Evolutionary conservation across 192 early-diverging fungal genomes (phyloP).

Genomic region (Spizellomyces punctatus): DNA sequence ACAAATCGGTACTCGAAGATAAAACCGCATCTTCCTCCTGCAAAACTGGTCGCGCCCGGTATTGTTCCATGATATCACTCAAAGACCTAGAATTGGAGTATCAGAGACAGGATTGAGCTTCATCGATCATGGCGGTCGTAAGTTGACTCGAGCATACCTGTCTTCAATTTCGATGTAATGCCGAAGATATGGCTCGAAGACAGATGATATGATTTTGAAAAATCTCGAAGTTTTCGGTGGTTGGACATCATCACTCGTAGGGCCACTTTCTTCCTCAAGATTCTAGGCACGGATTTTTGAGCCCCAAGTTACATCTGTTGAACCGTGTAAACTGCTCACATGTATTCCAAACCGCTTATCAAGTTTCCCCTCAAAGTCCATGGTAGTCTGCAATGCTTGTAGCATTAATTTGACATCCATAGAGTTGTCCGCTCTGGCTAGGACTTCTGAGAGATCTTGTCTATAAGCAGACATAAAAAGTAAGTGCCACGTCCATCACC

Average conservation of each 20-base stretch:
- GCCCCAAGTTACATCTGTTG: no score
- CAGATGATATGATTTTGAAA: slow-evolving; percentile 73
- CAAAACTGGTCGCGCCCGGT: slow-evolving; percentile 42
- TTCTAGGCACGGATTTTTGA: background rate
- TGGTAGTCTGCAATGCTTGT: slow-evolving; percentile 75
- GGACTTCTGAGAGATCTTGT: slow-evolving; percentile 66
- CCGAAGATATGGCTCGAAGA: slow-evolving; percentile 86
- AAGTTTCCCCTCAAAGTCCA: slow-evolving; percentile 90
- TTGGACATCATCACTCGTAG: slow-evolving; percentile 8
- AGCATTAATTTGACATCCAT: slow-evolving; percentile 76
- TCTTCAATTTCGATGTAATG: slow-evolving; percentile 90
- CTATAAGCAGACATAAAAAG: slow-evolving; percentile 37
- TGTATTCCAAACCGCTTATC: slow-evolving; percentile 62
- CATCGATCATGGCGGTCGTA: background rate
- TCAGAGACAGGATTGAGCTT: background rate
- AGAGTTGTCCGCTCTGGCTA: slow-evolving; percentile 54
- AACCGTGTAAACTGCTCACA: background rate
- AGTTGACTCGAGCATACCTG: slow-evolving; percentile 46
- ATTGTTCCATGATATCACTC: slow-evolving; percentile 58
- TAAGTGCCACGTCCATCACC: background rate
- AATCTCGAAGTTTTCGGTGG: slow-evolving; percentile 57
- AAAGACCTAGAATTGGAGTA: slow-evolving; percentile 48
- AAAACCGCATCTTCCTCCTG: slow-evolving; percentile 71
- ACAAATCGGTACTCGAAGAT: slow-evolving; percentile 88
- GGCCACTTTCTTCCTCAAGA: slow-evolving; percentile 10